A percentile compares a stretch with the other conserved stretches of the same genome.
These are phyloP conservation scores for Nicotiana rustica DNA, from an alignment of 305 asterid species.

Conservation along the genomic window DNA sequence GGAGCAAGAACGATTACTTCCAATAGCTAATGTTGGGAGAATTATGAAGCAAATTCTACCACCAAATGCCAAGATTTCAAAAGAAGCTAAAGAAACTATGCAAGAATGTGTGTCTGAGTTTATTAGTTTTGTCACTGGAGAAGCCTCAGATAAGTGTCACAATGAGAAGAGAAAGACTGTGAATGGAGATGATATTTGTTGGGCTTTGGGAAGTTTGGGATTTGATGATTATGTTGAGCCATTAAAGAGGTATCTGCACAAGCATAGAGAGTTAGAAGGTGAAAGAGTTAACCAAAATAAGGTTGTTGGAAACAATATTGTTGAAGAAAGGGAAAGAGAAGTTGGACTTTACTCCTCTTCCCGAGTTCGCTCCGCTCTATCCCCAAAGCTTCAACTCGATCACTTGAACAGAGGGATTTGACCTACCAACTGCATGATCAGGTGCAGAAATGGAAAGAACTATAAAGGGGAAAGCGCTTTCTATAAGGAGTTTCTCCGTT, in stretches of 20 bases:
- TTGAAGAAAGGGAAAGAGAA: conserved; percentile 37
- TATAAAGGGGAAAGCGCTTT: not conserved
- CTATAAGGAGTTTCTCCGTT: not conserved
- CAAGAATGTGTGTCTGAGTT: conserved; percentile 84
- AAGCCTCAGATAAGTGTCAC: conserved; percentile 70
- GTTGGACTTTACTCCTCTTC: not conserved
- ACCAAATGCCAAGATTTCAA: conserved; percentile 68
- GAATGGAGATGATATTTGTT: conserved; percentile 75
- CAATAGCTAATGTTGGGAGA: conserved; percentile 80
- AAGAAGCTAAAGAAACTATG: conserved; percentile 75
- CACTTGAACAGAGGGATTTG: too few species aligned
- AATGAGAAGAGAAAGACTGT: conserved; percentile 77
- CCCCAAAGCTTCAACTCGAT: too few species aligned
- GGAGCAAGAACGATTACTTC: conserved; percentile 54
- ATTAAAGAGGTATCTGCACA: conserved; percentile 54
- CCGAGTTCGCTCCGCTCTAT: too few species aligned
- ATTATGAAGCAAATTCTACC: conserved; percentile 80
- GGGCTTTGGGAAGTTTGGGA: conserved; percentile 69
- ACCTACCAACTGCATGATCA: too few species aligned
- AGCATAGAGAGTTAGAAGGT: conserved; percentile 58
- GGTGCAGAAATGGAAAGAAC: too few species aligned
- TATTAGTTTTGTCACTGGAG: conserved; percentile 74
- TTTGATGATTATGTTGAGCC: conserved; percentile 65
- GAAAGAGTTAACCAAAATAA: conserved; percentile 45
- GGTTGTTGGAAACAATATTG: conserved; percentile 15